These are phyloP conservation scores for Chrysoporthe cubensis DNA, from an alignment of 2,329 filamentous ascomycete species.

Conservation along the genomic window DNA sequence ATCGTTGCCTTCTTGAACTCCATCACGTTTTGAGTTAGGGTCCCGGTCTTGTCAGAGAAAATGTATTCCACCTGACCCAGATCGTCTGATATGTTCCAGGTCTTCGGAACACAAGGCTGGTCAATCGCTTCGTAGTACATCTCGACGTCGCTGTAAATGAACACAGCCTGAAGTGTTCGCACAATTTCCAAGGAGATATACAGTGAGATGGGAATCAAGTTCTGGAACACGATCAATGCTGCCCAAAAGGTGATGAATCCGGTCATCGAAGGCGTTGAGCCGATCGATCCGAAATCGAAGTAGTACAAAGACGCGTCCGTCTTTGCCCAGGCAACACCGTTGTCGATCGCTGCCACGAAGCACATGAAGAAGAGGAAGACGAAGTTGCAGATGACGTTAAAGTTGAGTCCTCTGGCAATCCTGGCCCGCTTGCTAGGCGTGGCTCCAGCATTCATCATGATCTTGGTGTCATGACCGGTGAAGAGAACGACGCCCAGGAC, in stretches of 20 bases:
- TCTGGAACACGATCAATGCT: slow-evolving; percentile 92
- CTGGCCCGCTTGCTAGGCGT: slow-evolving; percentile 93
- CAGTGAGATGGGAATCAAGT: slow-evolving; percentile 96
- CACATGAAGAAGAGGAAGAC: slow-evolving; percentile 88
- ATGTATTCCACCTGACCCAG: slow-evolving; percentile 98
- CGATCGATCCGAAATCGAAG: slow-evolving; percentile 87
- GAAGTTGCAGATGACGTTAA: slow-evolving; percentile 98
- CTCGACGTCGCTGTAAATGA: slow-evolving; percentile 93
- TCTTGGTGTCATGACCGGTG: slow-evolving; percentile 95
- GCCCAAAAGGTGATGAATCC: slow-evolving; percentile 98
- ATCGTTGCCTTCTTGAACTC: slow-evolving; percentile 99
- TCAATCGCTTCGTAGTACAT: slow-evolving; percentile 98
- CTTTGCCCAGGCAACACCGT: slow-evolving; percentile 81
- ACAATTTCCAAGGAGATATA: slow-evolving; percentile 98
- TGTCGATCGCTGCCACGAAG: slow-evolving; percentile 79
- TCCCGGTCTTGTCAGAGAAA: slow-evolving; percentile 94
- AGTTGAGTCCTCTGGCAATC: slow-evolving; percentile 92
- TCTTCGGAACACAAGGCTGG: slow-evolving; percentile 94
- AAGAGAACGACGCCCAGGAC: slow-evolving; percentile 89
- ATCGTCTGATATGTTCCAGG: slow-evolving; percentile 99
- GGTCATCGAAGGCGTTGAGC: slow-evolving; percentile 72
- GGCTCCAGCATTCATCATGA: slow-evolving; percentile 97
- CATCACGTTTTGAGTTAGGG: slow-evolving; percentile 91
- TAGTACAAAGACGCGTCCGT: slow-evolving; percentile 73
- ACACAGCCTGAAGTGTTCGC: slow-evolving; percentile 87